Conservation (phyloP, 2,329 filamentous ascomycete species). For the Aspergillus persii region DNA sequence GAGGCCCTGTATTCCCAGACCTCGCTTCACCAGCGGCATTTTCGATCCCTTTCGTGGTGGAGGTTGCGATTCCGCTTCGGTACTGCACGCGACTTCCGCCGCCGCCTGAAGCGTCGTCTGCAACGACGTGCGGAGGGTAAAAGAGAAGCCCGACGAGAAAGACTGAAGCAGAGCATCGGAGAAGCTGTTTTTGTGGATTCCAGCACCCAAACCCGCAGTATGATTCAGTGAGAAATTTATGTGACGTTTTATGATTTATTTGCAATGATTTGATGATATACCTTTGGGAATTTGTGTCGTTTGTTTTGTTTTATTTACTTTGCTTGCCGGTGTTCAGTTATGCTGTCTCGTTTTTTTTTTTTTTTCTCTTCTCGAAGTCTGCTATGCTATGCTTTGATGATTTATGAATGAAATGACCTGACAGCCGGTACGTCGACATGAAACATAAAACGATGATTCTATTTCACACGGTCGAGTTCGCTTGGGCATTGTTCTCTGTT, state of each 20-base stretch:
- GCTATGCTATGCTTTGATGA: constrained; percentile 5
- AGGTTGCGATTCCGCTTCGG: constrained; percentile 52
- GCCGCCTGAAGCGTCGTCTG: constrained; percentile 45
- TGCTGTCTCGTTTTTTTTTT: constrained; percentile 10
- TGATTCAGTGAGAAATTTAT: constrained; percentile 9
- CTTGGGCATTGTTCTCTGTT: neutral
- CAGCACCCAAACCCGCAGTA: constrained; percentile 15
- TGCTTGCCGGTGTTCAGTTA: neutral
- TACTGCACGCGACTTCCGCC: constrained; percentile 49
- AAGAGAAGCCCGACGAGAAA: constrained; percentile 53
- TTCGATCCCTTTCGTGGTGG: constrained; percentile 39
- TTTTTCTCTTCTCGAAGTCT: constrained; percentile 5
- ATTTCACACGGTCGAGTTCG: neutral
- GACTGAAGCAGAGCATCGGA: constrained; percentile 53
- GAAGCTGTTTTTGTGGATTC: constrained; percentile 20
- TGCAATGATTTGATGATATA: neutral
- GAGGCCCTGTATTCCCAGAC: constrained; percentile 31
- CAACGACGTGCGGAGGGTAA: constrained; percentile 45
- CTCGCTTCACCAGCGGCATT: constrained; percentile 30
- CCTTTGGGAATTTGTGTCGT: constrained; percentile 2
- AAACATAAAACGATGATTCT: neutral
- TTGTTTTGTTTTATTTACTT: constrained; percentile 7
- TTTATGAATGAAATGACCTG: constrained; percentile 4
- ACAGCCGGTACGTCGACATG: neutral
- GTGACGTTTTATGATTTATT: constrained; percentile 4